Evolutionary conservation across 495 filamentous ascomycete genomes (phyloP).

Genomic region (Penicillium ochrochloron): DNA sequence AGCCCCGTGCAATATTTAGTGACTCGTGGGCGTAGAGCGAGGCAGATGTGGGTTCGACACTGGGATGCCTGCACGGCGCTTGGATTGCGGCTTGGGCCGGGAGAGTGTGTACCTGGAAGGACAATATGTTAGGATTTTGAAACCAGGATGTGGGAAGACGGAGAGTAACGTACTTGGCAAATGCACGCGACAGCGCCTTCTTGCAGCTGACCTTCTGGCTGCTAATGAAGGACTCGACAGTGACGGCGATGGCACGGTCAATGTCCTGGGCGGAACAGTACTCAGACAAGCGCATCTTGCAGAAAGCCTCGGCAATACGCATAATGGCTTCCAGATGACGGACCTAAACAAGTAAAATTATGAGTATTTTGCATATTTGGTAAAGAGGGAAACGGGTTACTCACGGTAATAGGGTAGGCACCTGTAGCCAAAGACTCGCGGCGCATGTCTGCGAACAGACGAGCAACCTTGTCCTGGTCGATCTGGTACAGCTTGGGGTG

Average conservation of each 20-base stretch:
- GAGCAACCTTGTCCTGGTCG: conserved; percentile 94
- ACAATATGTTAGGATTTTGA: conserved; percentile 23
- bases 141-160: background rate
- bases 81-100: conserved; percentile 50
- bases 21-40: conserved; percentile 22
- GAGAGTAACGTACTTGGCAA: conserved; percentile 82
- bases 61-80: conserved; percentile 49
- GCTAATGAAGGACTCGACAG: conserved; percentile 93
- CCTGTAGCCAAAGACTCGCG: conserved; percentile 90
- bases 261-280: conserved; percentile 90
- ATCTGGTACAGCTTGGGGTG: conserved; percentile 95
- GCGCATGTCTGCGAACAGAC: conserved; percentile 95
- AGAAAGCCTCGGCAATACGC: conserved; percentile 89
- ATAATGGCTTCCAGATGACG: conserved; percentile 98
- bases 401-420: conserved; percentile 95
- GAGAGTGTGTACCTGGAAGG: conserved; percentile 50
- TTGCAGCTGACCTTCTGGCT: conserved; percentile 98
- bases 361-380: conserved; percentile 15
- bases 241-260: conserved; percentile 95
- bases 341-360: conserved; percentile 58
- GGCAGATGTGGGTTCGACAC: conserved; percentile 38
- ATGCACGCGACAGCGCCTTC: conserved; percentile 93
- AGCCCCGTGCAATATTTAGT: conserved; percentile 14
- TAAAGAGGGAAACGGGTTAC: conserved; percentile 32
- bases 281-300: conserved; percentile 93